A percentile compares a stretch with the other conserved stretches of the same genome.
These are phyloP conservation scores for Teratosphaeria gauchensis DNA, from an alignment of 2,329 filamentous ascomycete species.

Conservation along the genomic window DNA sequence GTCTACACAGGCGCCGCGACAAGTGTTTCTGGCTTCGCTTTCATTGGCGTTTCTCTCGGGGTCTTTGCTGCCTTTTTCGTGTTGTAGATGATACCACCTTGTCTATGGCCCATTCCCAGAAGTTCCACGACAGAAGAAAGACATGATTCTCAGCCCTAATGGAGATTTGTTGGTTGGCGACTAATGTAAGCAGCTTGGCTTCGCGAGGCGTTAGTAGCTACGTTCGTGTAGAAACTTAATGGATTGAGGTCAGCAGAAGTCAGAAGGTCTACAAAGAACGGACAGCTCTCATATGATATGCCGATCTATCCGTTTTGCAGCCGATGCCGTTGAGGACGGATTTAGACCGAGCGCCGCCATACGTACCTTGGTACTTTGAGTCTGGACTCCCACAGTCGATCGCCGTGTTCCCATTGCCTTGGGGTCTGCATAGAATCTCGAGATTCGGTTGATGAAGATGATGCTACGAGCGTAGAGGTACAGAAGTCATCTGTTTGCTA, in stretches of 20 bases:
- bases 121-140: background rate
- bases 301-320: background rate
- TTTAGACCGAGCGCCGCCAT: background rate
- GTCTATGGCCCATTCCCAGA: background rate
- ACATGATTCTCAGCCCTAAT: background rate
- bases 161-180: background rate
- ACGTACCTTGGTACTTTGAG: background rate
- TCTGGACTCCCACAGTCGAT: background rate
- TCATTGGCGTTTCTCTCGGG: conserved; percentile 13
- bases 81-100: conserved; percentile 9
- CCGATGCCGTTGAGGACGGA: background rate
- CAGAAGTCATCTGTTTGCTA: background rate
- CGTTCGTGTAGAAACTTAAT: background rate
- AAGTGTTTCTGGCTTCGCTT: conserved; percentile 9
- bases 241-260: background rate
- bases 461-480: background rate
- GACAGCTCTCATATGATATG: background rate
- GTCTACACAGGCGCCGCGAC: conserved; percentile 16
- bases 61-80: conserved; percentile 14
- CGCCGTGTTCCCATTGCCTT: background rate
- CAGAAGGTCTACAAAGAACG: background rate
- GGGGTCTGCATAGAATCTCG: background rate
- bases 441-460: background rate
- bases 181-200: background rate
- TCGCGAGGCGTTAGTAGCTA: background rate